Evolutionary conservation across 75 land plant species (phyloP).

Genomic region (Azolla pinnata): DNA sequence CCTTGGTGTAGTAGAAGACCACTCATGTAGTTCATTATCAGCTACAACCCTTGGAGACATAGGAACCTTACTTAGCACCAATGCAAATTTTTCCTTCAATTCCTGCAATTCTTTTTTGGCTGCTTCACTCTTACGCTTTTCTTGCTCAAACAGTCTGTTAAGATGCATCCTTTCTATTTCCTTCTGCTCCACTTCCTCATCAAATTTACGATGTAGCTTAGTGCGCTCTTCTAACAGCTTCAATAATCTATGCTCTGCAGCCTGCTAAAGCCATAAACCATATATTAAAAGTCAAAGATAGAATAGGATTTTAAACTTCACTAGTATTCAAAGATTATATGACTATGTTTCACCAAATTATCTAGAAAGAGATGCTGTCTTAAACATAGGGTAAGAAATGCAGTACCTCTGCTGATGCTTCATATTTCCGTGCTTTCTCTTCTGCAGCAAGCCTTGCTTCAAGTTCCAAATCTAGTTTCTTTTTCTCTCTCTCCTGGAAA

Average conservation of each 20-base stretch:
- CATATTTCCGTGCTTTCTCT: slow-evolving; percentile 11
- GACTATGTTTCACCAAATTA: too few relatives aligned
- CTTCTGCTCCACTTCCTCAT: slow-evolving; percentile 14
- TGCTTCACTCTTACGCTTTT: slow-evolving; percentile 7
- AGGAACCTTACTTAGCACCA: background rate
- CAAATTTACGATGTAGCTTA: slow-evolving; percentile 5
- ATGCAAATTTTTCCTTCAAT: slow-evolving; percentile 4
- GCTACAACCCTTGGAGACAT: background rate
- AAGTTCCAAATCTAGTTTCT: background rate
- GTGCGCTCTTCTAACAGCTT: slow-evolving; percentile 9
- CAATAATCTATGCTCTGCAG: slow-evolving; percentile 8
- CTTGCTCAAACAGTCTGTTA: slow-evolving; percentile 7
- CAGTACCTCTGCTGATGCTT: slow-evolving; percentile 10
- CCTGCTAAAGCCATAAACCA: slow-evolving; percentile 7
- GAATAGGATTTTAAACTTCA: too few relatives aligned
- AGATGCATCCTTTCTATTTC: slow-evolving; percentile 6
- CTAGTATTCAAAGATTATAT: too few relatives aligned
- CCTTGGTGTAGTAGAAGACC: too few relatives aligned
- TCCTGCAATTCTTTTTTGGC: slow-evolving; percentile 10
- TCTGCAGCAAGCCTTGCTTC: slow-evolving; percentile 18
- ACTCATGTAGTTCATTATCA: too few relatives aligned
- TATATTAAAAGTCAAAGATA: background rate
- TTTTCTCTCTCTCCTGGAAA: slow-evolving; percentile 1
- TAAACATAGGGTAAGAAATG: slow-evolving; percentile 1
- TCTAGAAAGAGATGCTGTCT: background rate